Conservation (phyloP, 2,329 filamentous ascomycete genomes). For the Coniella lustricola region DNA sequence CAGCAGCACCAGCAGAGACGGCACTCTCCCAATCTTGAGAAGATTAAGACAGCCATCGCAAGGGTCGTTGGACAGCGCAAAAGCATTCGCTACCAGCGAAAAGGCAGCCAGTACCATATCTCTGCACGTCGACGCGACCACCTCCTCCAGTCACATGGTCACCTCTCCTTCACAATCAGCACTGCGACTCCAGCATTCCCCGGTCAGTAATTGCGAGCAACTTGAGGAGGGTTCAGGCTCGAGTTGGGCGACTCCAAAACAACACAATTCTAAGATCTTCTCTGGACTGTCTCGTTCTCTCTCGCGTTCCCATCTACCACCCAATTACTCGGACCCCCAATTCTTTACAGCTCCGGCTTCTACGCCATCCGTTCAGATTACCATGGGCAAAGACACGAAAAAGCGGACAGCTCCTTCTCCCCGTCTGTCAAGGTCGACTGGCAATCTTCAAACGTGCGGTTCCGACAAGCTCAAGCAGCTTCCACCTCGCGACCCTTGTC, state of each 20-base stretch:
- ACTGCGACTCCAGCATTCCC: background rate
- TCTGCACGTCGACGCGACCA: too few relatives aligned
- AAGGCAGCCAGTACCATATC: too few relatives aligned
- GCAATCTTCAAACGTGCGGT: slow-evolving; percentile 4
- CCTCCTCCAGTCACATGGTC: too few relatives aligned
- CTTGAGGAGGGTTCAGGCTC: slow-evolving; percentile 1
- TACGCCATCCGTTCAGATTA: slow-evolving; percentile 8
- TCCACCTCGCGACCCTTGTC: slow-evolving; percentile 18
- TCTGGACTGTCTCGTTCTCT: slow-evolving; percentile 11
- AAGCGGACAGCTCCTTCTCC: background rate
- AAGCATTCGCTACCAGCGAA: too few relatives aligned
- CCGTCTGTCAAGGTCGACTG: slow-evolving; percentile 3
- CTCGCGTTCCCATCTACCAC: slow-evolving; percentile 9
- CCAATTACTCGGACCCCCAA: slow-evolving; percentile 3
- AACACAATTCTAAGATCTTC: slow-evolving; percentile 10
- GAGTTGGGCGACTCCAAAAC: slow-evolving; percentile 7
- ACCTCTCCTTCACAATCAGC: too few relatives aligned
- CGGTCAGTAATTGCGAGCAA: background rate
- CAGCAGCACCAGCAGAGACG: background rate
- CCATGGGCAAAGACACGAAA: background rate
- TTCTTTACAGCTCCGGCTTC: slow-evolving; percentile 11
- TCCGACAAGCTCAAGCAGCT: slow-evolving; percentile 14
- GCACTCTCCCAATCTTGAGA: too few relatives aligned
- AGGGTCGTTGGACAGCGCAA: too few relatives aligned
- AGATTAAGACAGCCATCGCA: background rate